A percentile compares a stretch with the other conserved stretches of the same genome.
phyloP scores from a whole-genome alignment of 108 stramenopile species.

The Epithemia pelagica region DNA sequence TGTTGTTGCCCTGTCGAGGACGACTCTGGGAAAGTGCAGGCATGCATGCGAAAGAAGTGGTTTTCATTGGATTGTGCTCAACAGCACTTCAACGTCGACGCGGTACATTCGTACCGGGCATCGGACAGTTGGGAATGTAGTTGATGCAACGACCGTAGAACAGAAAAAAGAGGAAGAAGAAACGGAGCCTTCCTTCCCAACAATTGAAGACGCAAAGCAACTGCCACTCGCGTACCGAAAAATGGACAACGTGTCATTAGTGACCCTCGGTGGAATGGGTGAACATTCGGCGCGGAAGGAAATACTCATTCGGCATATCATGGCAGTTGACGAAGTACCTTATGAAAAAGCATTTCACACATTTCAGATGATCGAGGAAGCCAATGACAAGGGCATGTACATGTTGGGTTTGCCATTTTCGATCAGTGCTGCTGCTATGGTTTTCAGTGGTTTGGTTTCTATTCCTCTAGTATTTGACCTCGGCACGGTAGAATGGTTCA shows the following conservation, averaged over 20 bases:
- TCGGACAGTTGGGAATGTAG: too few species aligned
- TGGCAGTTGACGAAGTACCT: conserved; percentile 35
- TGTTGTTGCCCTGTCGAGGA: too few species aligned
- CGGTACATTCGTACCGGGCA: too few species aligned
- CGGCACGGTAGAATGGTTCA: conserved; percentile 68
- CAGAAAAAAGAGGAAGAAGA: too few species aligned
- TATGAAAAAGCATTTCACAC: conserved; percentile 33
- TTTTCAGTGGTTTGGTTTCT: conserved; percentile 35
- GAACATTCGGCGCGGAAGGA: conserved; percentile 40
- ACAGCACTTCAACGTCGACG: too few species aligned
- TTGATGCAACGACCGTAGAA: too few species aligned
- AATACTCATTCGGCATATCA: conserved; percentile 55
- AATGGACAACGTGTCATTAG: conserved; percentile 48
- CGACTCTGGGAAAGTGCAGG: too few species aligned
- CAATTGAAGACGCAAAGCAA: conserved; percentile 19
- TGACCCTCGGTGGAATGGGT: conserved; percentile 41
- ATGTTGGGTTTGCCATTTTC: conserved; percentile 55
- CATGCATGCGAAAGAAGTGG: too few species aligned
- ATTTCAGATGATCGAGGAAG: conserved; percentile 32
- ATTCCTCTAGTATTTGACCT: conserved; percentile 77
- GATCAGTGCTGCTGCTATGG: conserved; percentile 41
- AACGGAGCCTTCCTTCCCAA: too few species aligned
- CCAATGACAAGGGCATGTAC: conserved; percentile 49
- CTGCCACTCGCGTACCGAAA: conserved; percentile 28
- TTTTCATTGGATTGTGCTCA: too few species aligned